These are phyloP conservation scores for Tolypocladium nubicola DNA, from an alignment of 2,329 filamentous ascomycete genomes.

Conservation along the genomic window DNA sequence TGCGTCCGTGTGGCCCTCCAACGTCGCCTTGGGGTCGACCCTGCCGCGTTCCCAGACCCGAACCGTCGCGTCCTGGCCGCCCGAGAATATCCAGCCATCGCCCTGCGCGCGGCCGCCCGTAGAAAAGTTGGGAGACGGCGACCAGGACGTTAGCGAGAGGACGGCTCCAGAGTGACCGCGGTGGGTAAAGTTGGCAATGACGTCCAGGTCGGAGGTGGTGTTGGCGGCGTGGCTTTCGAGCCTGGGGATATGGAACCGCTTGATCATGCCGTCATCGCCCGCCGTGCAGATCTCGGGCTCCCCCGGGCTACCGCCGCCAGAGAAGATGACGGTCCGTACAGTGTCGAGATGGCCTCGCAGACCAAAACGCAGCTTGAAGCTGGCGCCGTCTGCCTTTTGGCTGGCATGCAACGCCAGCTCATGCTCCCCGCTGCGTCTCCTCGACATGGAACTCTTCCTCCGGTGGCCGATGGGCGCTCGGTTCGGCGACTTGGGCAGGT, in stretches of 20 bases:
- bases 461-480: conserved; percentile 59
- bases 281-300: conserved; percentile 96
- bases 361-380: conserved; percentile 88
- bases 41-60: conserved; percentile 92
- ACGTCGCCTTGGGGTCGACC: conserved; percentile 87
- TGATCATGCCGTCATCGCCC: conserved; percentile 90
- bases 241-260: conserved; percentile 90
- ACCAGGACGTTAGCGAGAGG: conserved; percentile 77
- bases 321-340: conserved; percentile 91
- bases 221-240: conserved; percentile 49
- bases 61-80: conserved; percentile 86
- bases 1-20: conserved; percentile 90
- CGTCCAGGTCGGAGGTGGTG: conserved; percentile 71
- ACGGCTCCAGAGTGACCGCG: conserved; percentile 88
- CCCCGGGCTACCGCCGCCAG: conserved; percentile 85
- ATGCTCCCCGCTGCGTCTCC: conserved; percentile 60
- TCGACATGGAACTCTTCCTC: conserved; percentile 69
- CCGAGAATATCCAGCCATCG: conserved; percentile 97
- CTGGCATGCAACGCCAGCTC: conserved; percentile 41
- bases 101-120: conserved; percentile 80
- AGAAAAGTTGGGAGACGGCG: conserved; percentile 76
- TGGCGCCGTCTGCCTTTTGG: conserved; percentile 58
- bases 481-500: conserved; percentile 69
- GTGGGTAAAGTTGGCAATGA: conserved; percentile 89
- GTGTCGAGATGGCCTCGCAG: conserved; percentile 88